Base-by-base conservation (phyloP, 345 rosid species). In the Raphanus raphanistrum region DNA sequence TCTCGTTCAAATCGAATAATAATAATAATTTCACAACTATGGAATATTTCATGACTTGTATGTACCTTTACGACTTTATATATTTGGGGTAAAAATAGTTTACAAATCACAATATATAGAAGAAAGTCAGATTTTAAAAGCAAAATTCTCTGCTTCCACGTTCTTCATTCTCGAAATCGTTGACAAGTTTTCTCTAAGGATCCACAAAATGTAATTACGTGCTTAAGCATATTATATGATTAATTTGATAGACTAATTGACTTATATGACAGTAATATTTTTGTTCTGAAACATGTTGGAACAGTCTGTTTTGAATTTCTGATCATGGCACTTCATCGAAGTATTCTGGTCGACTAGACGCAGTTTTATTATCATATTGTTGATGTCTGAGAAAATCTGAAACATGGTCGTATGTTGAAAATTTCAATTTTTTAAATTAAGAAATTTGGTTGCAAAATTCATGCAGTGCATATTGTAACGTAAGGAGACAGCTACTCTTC, bases 401-500 rank as follows among this genome's bases (percentile, higher is more conserved):
- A 72, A 33, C 68, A 66, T 11, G 41, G 15, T 41, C 41, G 41
- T 55, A 54, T 16, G 16, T 78, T 72, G 77, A 72, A 72, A n/a
- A 4, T 25, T 72, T 78, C 77, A 72, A 72, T 3, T 13, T 15
- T 7, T 31, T 27, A 8, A 2, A 12, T 28, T 27, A 12, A 6
- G 13, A 45, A 65, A 5, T 21, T 45, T 61, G 59, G 38, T 61
- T 68, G 82, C 74, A 60, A 52, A 73, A 63, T 73, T 73, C 78
- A 79, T 73, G 82, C 78, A 79, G 62, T 79, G 60, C 78, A 79
- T 73, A 67, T 61, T 73, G 82, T 27, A 45, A 27, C 57, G 77
- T 60, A 61, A 79, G 74, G 70, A 78, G 28, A 43, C 77, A 73
- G 77, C 77, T 66, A 28, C 15, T 72, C 21, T 21, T 36, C 27